A percentile compares a stretch with the other conserved stretches of the same genome.
Evolutionary conservation across 2,329 filamentous ascomycete species (phyloP).

Genomic region (Monosporascus ibericus): DNA sequence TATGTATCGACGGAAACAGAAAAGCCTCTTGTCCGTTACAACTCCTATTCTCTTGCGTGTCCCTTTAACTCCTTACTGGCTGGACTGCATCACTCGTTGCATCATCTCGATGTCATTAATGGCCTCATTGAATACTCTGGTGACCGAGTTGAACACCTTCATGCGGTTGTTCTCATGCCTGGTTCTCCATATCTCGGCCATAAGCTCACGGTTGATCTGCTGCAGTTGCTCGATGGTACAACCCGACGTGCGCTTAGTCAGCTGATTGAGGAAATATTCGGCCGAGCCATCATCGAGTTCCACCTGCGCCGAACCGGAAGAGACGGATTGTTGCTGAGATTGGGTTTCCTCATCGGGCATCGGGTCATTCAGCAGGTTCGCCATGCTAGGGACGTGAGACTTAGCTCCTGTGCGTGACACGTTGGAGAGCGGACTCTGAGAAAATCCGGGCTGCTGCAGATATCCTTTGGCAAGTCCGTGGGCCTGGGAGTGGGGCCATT

Average conservation of each 20-base stretch:
- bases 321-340: conserved; percentile 23
- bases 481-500: conserved; percentile 54
- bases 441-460: conserved; percentile 28
- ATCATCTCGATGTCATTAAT: conserved; percentile 60
- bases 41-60: not conserved
- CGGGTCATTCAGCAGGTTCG: conserved; percentile 36
- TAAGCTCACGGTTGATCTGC: conserved; percentile 83
- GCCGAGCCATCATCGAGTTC: conserved; percentile 45
- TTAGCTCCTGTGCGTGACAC: conserved; percentile 32
- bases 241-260: conserved; percentile 65
- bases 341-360: conserved; percentile 27
- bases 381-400: conserved; percentile 27
- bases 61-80: conserved; percentile 27
- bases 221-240: conserved; percentile 91
- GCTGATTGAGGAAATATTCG: conserved; percentile 50
- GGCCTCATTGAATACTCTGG: conserved; percentile 68
- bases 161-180: conserved; percentile 80
- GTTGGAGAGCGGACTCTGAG: conserved; percentile 15
- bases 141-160: conserved; percentile 58
- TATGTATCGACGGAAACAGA: too few species aligned
- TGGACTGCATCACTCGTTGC: conserved; percentile 38
- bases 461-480: conserved; percentile 40
- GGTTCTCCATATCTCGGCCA: conserved; percentile 81
- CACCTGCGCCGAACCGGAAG: conserved; percentile 38
- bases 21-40: not conserved